Conservation (phyloP, 495 filamentous ascomycete species). For the Bryoglossum gracile region DNA sequence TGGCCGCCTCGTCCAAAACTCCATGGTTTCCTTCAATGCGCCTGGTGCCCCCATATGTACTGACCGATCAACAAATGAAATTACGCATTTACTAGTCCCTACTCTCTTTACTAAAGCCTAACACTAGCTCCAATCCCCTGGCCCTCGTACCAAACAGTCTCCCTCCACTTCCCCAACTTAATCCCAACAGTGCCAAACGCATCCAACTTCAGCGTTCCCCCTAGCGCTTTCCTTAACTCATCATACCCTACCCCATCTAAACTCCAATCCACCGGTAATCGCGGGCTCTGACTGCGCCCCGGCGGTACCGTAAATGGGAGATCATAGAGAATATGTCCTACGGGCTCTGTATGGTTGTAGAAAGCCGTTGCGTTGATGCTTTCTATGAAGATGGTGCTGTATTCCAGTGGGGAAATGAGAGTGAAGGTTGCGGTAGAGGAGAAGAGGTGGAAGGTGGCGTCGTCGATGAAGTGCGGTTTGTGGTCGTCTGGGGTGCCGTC, state of each 20-base stretch:
- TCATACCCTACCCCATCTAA: slow-evolving; percentile 75
- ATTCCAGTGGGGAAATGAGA: slow-evolving; percentile 66
- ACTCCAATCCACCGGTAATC: slow-evolving; percentile 72
- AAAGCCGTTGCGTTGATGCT: slow-evolving; percentile 75
- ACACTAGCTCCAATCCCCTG: slow-evolving; percentile 70
- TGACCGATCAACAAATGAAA: too few species aligned
- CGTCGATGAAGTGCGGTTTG: slow-evolving; percentile 67
- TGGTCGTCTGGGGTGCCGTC: slow-evolving; percentile 40
- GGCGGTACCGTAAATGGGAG: slow-evolving; percentile 72
- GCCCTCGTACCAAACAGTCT: slow-evolving; percentile 62
- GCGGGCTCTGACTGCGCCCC: slow-evolving; percentile 59
- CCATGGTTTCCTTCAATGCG: neutral
- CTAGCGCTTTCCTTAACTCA: slow-evolving; percentile 73
- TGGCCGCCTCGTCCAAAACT: too few species aligned
- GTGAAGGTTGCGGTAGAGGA: slow-evolving; percentile 83
- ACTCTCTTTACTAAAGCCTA: slow-evolving; percentile 47
- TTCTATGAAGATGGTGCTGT: slow-evolving; percentile 66
- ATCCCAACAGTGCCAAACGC: slow-evolving; percentile 67
- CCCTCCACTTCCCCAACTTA: slow-evolving; percentile 61
- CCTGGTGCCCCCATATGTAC: slow-evolving; percentile 6
- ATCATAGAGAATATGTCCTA: slow-evolving; percentile 70
- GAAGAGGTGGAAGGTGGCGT: slow-evolving; percentile 78
- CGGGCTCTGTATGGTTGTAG: slow-evolving; percentile 69
- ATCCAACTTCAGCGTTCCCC: slow-evolving; percentile 69
- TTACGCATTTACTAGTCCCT: too few species aligned